Evolutionary conservation across 306 rosid species (phyloP), one percentile per base, ranked within the genome.

Genomic region (Clitoria ternatea): DNA sequence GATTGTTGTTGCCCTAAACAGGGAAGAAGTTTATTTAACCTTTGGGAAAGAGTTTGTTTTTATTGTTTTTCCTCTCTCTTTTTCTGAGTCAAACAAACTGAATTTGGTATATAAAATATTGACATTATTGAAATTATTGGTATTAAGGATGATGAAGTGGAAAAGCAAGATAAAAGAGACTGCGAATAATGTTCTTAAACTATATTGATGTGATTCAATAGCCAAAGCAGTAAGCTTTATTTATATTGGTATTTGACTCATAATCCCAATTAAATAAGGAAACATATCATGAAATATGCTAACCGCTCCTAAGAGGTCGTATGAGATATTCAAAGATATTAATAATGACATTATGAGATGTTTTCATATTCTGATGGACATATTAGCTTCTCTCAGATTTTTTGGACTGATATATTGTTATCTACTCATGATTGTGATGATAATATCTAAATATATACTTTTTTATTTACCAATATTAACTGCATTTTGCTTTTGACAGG

Each of bases 401-500:
- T 32, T 43, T 78, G 32, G 22, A 62, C 59, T 42, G 8, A 37
- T 27, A 33, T 36, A 33, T 13, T 55, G 18, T 14, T 55, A 27
- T 14, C 22, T 55, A 35, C 43, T 70, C 61, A 35, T 54, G 20
- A 50, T 9, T 24, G 6, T 59, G 57, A 26, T 12, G 15, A 55
- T 15, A 61, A 27, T 39, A 12, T 56, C 7, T 7, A 14, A 14
- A 30, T 8, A 56, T 54, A 70, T 37, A 54, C 23, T 61, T 47
- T 50, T 61, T 15, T 43, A 40, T 33, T 55, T 66, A 27, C 36
- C 43, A 22, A 44, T 57, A 17, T n/a, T 29, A 55, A 27, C 20
- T 55, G 37, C 13, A 27, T 73, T 80, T 77, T 76, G 44, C 64
- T 74, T n/a, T n/a, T 67, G 73, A 47, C 82, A 91, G 97, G 97